Evolutionary conservation across 73 alveolate species (phyloP).

Genomic region (Breviolum minutum): DNA sequence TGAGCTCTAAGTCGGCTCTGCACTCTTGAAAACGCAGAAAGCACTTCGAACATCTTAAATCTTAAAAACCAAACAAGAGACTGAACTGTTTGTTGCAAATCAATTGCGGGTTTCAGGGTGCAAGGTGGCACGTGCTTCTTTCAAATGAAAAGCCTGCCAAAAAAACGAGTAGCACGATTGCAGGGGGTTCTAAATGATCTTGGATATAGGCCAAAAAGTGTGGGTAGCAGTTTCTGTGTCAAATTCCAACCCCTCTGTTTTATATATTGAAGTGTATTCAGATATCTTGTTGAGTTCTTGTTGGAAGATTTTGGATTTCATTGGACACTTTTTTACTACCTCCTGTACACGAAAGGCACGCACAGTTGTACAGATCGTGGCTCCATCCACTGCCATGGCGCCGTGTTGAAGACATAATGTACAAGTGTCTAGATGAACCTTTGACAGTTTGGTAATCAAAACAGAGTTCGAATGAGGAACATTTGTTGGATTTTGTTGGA

Average conservation of each 20-base stretch:
- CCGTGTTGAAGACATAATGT: background rate
- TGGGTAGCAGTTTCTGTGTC: background rate
- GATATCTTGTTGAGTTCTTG: no score
- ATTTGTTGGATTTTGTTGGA: background rate
- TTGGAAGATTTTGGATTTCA: no score
- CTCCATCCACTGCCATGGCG: background rate
- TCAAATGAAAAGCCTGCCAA: conserved; percentile 16
- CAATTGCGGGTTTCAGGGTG: background rate
- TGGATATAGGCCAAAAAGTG: background rate
- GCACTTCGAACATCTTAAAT: background rate
- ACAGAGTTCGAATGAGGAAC: no score
- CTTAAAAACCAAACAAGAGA: background rate
- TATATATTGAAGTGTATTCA: no score
- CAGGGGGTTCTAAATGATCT: background rate
- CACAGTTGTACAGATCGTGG: conserved; percentile 22
- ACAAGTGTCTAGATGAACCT: background rate
- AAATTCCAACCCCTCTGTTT: background rate
- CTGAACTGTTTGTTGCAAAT: background rate
- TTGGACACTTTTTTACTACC: background rate
- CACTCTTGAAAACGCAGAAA: no score
- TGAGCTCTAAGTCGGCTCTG: conserved; percentile 1
- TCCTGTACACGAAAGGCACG: background rate
- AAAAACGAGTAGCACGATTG: background rate
- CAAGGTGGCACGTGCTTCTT: background rate
- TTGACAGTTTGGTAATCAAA: no score